phyloP scores from a whole-genome alignment of 1,284 basidiomycete species.

The Microbotryum scabiosae region DNA sequence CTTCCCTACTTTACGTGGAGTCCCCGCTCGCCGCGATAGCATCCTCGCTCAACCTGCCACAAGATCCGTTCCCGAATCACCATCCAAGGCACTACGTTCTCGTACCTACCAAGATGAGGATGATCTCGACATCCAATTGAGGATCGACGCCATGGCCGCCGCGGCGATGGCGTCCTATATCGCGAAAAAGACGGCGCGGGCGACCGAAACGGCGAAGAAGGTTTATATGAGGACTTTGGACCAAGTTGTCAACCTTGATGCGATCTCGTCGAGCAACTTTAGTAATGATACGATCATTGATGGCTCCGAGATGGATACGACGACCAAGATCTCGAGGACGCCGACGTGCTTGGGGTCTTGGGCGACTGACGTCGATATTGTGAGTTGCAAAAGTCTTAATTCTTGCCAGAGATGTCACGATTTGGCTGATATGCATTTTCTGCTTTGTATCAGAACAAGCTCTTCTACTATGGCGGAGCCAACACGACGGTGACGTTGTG shows the following conservation, averaged over 20 bases:
- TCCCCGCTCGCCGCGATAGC: no score
- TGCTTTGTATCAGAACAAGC: not conserved
- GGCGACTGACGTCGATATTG: not conserved
- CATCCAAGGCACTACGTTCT: no score
- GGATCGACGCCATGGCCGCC: slow-evolving; percentile 13
- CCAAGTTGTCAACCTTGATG: not conserved
- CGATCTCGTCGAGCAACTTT: no score
- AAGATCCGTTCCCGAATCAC: no score
- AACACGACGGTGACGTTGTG: slow-evolving; percentile 44
- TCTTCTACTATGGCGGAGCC: slow-evolving; percentile 35
- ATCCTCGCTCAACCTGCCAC: no score
- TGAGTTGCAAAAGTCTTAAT: no score
- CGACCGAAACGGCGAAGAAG: not conserved
- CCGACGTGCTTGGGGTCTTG: slow-evolving; percentile 1
- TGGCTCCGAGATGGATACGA: not conserved
- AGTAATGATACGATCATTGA: not conserved
- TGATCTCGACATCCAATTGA: not conserved
- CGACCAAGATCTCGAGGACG: not conserved
- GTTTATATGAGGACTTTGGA: not conserved
- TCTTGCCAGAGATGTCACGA: no score
- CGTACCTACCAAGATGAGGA: no score
- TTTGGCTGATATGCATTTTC: not conserved
- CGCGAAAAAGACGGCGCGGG: not conserved
- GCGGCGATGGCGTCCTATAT: slow-evolving; percentile 10
- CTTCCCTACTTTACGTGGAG: no score